A percentile compares a stretch with the other conserved stretches of the same genome.
phyloP scores from a whole-genome alignment of 179 eudicot genomes.

The Sideroxylon spinosum region DNA sequence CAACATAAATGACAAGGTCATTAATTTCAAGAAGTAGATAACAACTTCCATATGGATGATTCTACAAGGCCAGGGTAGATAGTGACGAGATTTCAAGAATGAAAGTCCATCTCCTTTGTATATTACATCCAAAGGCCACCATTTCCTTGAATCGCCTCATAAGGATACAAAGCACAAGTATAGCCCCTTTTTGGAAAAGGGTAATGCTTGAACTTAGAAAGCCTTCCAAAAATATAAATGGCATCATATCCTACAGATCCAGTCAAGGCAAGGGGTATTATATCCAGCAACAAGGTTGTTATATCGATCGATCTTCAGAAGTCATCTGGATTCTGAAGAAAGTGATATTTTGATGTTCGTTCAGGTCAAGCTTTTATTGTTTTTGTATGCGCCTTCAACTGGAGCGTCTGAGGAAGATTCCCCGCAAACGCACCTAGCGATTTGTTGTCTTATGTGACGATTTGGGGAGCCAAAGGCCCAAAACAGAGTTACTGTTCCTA shows the following conservation, averaged over 20 bases:
- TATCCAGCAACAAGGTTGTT: background rate
- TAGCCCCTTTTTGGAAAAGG: background rate
- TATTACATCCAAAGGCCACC: background rate
- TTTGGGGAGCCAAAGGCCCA: background rate
- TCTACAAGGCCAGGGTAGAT: background rate
- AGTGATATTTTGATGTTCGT: too few species aligned
- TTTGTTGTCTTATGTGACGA: background rate
- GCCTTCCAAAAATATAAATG: background rate
- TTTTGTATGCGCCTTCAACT: background rate
- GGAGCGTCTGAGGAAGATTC: background rate
- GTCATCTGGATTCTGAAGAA: background rate
- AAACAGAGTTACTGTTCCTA: background rate
- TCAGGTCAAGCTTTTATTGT: background rate
- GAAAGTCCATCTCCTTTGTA: background rate
- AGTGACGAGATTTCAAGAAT: background rate
- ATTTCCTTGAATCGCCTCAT: background rate
- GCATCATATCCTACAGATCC: constrained; percentile 17
- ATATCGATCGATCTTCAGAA: background rate
- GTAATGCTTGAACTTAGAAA: background rate
- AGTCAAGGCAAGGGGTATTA: background rate
- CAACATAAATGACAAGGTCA: constrained; percentile 1
- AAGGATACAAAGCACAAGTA: background rate
- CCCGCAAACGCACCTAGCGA: background rate
- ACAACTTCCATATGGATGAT: background rate
- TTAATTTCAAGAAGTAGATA: background rate